Conservation (phyloP, 768 basidiomycete species). For the Crassisporium funariophilum region DNA sequence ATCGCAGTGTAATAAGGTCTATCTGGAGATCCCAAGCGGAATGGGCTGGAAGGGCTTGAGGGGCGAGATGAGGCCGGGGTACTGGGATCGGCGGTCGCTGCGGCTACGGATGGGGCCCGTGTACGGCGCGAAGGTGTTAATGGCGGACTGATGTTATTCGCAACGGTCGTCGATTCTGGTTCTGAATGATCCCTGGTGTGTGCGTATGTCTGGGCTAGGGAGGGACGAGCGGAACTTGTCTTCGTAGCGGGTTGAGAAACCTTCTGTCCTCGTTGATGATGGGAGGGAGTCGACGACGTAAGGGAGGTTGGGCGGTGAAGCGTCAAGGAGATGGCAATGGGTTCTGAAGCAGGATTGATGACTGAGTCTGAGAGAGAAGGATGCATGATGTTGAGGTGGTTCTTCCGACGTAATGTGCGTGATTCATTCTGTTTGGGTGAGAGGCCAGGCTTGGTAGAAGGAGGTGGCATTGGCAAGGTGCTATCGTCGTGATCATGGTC, state of each 20-base stretch:
- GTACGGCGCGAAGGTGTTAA: no score
- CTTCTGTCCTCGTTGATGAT: no score
- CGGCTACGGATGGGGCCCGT: neutral
- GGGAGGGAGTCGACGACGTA: no score
- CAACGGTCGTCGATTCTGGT: constrained; percentile 10
- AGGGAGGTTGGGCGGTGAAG: constrained; percentile 9
- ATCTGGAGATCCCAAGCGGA: constrained; percentile 51
- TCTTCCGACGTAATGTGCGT: constrained; percentile 42
- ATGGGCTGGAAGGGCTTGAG: constrained; percentile 16
- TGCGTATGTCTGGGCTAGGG: no score
- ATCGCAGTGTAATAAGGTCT: constrained; percentile 60
- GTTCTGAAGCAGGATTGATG: constrained; percentile 22
- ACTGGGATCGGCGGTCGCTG: neutral
- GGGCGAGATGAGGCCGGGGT: neutral
- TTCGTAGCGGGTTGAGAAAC: no score
- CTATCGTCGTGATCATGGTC: constrained; percentile 5
- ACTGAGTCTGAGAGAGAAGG: constrained; percentile 22
- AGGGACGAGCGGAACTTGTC: no score
- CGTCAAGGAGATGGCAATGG: constrained; percentile 26
- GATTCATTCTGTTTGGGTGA: constrained; percentile 12
- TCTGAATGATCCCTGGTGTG: constrained; percentile 13
- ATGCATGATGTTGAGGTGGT: constrained; percentile 34
- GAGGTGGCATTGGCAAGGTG: constrained; percentile 2
- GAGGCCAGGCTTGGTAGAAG: constrained; percentile 4
- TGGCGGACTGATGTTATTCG: neutral